These are phyloP conservation scores for Geosiphon pyriformis DNA, from an alignment of 192 early-diverging fungal genomes.

Conservation along the genomic window DNA sequence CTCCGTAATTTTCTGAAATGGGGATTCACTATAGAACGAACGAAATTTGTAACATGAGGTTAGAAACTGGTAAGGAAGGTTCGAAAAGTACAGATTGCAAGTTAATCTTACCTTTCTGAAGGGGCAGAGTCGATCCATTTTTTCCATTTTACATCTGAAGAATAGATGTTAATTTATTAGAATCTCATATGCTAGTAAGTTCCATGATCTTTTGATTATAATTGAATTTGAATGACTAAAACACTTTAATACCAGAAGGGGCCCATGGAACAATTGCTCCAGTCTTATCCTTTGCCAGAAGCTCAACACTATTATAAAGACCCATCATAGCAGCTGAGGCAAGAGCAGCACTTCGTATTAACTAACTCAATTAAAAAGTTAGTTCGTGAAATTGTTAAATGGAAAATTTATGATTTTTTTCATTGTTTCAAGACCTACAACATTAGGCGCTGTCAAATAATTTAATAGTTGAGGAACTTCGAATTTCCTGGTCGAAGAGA, in stretches of 20 bases:
- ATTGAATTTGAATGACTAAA: too few relatives aligned
- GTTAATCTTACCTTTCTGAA: conserved; percentile 32
- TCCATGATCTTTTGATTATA: too few relatives aligned
- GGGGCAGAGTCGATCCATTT: conserved; percentile 36
- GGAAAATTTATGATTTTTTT: neutral
- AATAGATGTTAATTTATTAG: too few relatives aligned
- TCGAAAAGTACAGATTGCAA: too few relatives aligned
- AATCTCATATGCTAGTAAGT: too few relatives aligned
- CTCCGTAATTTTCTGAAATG: conserved; percentile 61
- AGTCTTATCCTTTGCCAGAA: conserved; percentile 65
- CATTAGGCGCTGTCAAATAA: conserved; percentile 74
- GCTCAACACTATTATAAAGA: conserved; percentile 59
- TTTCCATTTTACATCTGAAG: conserved; percentile 35
- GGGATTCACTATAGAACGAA: conserved; percentile 50
- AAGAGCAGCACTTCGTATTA: conserved; percentile 74
- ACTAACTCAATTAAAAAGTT: conserved; percentile 30
- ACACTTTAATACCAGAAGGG: conserved; percentile 30
- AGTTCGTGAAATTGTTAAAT: neutral
- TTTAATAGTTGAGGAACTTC: conserved; percentile 72
- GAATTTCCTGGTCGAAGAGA: conserved; percentile 63
- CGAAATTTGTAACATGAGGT: conserved; percentile 28
- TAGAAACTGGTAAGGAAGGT: too few relatives aligned
- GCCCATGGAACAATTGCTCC: conserved; percentile 66
- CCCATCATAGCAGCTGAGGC: conserved; percentile 67
- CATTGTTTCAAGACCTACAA: conserved; percentile 40